A percentile compares a stretch with the other conserved stretches of the same genome.
phyloP scores from a whole-genome alignment of 768 basidiomycete genomes.

The Gymnopilus junonius region DNA sequence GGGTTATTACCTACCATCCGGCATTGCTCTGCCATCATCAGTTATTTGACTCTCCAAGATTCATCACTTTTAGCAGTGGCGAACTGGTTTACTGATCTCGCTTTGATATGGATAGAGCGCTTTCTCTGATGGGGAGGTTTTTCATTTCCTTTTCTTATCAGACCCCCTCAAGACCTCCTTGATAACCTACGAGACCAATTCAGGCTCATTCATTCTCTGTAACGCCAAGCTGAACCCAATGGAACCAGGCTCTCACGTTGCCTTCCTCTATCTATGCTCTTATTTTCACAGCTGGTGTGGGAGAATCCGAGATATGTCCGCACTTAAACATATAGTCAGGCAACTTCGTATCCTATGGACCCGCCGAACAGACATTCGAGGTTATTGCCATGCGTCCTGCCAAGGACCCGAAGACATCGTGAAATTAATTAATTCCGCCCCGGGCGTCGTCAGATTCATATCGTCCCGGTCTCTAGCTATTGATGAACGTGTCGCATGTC shows the following conservation, averaged over 20 bases:
- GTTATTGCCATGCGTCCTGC: constrained; percentile 23
- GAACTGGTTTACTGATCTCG: too few species aligned
- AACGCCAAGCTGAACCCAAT: neutral
- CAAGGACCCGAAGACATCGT: constrained; percentile 23
- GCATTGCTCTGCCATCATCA: neutral
- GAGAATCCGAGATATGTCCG: constrained; percentile 25
- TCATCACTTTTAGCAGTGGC: constrained; percentile 8
- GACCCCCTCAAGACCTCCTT: constrained; percentile 11
- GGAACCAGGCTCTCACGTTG: constrained; percentile 18
- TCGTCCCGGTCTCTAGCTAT: neutral
- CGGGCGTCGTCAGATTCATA: constrained; percentile 5
- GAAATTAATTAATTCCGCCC: constrained; percentile 10
- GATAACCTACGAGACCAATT: constrained; percentile 12
- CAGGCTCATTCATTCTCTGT: constrained; percentile 11
- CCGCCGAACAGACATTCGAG: constrained; percentile 8
- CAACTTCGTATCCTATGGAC: constrained; percentile 1
- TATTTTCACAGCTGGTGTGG: constrained; percentile 24
- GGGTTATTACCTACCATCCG: constrained; percentile 6
- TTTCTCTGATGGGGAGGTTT: neutral
- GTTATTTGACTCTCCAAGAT: neutral
- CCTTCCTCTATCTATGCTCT: constrained; percentile 15
- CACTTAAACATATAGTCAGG: constrained; percentile 10
- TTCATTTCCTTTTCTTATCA: constrained; percentile 16
- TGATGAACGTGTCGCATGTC: neutral
- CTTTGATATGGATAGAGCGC: neutral